Conservation (phyloP, 768 basidiomycete genomes). For the Fomitopsis pulvina region DNA sequence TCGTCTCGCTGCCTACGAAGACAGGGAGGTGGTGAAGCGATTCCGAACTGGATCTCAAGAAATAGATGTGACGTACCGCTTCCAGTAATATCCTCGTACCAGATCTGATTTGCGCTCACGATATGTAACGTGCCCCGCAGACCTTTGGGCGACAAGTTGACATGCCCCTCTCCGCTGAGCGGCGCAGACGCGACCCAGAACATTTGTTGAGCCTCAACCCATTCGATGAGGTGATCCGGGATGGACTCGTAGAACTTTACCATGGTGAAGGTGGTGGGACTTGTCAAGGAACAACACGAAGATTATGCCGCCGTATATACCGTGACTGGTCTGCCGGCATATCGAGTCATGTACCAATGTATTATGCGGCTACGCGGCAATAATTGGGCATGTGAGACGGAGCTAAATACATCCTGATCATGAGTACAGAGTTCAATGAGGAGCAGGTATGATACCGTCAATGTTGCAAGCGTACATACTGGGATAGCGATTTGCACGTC, state of each 20-base stretch:
- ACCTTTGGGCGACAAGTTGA: constrained; percentile 68
- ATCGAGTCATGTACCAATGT: too few species aligned
- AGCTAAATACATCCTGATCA: too few species aligned
- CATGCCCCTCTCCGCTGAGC: constrained; percentile 45
- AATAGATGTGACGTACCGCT: constrained; percentile 40
- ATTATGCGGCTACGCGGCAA: too few species aligned
- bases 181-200: constrained; percentile 72
- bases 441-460: too few species aligned
- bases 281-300: too few species aligned
- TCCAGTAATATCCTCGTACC: constrained; percentile 73
- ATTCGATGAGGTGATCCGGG: constrained; percentile 43
- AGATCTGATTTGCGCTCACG: constrained; percentile 44
- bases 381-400: too few species aligned
- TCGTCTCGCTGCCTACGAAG: constrained; percentile 44
- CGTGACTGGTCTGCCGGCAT: too few species aligned
- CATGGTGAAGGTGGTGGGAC: constrained; percentile 41
- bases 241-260: constrained; percentile 52
- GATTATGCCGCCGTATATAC: too few species aligned
- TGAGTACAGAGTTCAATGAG: too few species aligned
- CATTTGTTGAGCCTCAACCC: constrained; percentile 57
- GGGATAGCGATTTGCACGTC: too few species aligned
- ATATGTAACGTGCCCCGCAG: constrained; percentile 55
- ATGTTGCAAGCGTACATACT: too few species aligned
- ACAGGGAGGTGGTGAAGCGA: neutral
- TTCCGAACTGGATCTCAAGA: neutral